A percentile compares a stretch with the other conserved stretches of the same genome.
These are phyloP conservation scores for Debaryomycetaceae sp. DNA, from an alignment of 1,139 yeast species.

Conservation along the genomic window DNA sequence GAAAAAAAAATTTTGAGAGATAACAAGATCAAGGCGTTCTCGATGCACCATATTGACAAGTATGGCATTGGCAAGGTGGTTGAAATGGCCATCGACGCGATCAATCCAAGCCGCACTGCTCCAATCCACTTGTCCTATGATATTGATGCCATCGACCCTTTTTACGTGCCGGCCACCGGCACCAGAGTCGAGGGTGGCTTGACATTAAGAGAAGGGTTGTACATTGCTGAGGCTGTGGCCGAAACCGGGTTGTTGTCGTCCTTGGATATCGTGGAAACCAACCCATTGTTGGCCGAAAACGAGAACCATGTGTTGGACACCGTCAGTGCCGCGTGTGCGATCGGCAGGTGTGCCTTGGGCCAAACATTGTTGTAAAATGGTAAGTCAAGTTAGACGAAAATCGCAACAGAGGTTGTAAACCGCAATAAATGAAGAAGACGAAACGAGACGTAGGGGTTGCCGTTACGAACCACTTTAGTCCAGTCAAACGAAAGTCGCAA, in stretches of 20 bases:
- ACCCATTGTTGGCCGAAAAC: slow-evolving; percentile 80
- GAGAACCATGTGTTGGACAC: slow-evolving; percentile 80
- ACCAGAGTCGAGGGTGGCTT: slow-evolving; percentile 97
- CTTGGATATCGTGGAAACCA: slow-evolving; percentile 89
- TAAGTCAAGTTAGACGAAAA: not conserved
- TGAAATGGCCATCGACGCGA: slow-evolving; percentile 80
- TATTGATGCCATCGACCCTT: slow-evolving; percentile 95
- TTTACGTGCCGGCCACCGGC: slow-evolving; percentile 94
- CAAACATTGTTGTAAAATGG: slow-evolving; percentile 64
- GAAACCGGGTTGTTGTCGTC: slow-evolving; percentile 82
- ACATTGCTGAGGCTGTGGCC: slow-evolving; percentile 87
- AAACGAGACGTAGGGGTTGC: not conserved
- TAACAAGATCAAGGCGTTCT: slow-evolving; percentile 74
- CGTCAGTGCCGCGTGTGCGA: slow-evolving; percentile 83
- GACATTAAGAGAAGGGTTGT: slow-evolving; percentile 90
- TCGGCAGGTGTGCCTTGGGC: slow-evolving; percentile 92
- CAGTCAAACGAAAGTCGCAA: not conserved
- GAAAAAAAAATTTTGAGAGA: slow-evolving; percentile 74
- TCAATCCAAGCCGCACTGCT: slow-evolving; percentile 67
- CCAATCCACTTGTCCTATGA: slow-evolving; percentile 93
- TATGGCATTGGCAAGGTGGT: slow-evolving; percentile 89
- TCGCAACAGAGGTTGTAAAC: not conserved
- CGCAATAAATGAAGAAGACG: not conserved
- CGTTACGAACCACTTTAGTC: not conserved
- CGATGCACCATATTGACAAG: slow-evolving; percentile 95